A percentile compares a stretch with the other conserved stretches of the same genome.
Evolutionary conservation across 768 basidiomycete species (phyloP).

Genomic region (Suillus hirtellus): DNA sequence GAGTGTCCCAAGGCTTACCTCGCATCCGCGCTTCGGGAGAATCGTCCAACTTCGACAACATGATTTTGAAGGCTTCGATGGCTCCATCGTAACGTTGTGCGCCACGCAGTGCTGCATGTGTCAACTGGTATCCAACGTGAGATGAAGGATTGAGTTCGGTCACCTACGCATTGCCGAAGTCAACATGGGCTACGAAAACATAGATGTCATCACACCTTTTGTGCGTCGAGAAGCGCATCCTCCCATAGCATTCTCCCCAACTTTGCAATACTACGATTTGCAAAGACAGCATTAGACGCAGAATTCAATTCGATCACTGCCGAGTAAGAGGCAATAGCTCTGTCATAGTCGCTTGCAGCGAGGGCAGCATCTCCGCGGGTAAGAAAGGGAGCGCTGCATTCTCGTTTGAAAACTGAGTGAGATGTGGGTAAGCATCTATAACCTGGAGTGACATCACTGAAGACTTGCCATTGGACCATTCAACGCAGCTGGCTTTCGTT

Average conservation of each 20-base stretch:
- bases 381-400: not conserved
- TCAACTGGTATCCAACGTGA: not conserved
- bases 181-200: too few relatives aligned
- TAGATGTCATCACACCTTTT: not conserved
- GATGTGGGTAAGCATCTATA: too few relatives aligned
- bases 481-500: too few relatives aligned
- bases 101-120: not conserved
- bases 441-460: too few relatives aligned
- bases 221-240: not conserved
- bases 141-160: not conserved
- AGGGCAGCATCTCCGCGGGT: not conserved
- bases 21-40: not conserved
- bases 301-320: not conserved
- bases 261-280: not conserved
- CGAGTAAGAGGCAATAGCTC: not conserved
- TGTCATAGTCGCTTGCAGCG: not conserved
- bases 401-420: too few relatives aligned
- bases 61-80: accelerated
- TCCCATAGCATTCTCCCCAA: not conserved
- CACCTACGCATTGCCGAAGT: too few relatives aligned
- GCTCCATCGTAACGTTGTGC: not conserved
- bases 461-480: too few relatives aligned
- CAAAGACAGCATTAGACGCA: not conserved
- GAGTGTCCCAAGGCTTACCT: not conserved
- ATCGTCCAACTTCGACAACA: not conserved